A percentile compares a stretch with the other conserved stretches of the same genome.
Evolutionary conservation across 148 eudicot genomes (phyloP).

Genomic region (Pharnaceum exiguum): DNA sequence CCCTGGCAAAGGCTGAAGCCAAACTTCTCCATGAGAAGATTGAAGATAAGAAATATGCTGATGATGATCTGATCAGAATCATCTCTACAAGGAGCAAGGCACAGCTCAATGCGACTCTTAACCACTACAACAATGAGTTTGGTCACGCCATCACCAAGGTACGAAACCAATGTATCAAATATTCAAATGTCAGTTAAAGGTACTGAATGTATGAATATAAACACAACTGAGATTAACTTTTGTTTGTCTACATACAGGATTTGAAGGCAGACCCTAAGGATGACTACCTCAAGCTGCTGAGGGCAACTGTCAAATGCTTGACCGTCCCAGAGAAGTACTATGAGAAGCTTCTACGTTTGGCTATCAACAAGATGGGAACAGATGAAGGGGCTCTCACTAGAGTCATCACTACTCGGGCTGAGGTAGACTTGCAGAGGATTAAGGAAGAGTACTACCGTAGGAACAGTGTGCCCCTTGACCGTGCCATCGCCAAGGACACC

Average conservation of each 20-base stretch:
- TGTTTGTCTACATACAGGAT: constrained; percentile 36
- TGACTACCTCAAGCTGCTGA: constrained; percentile 57
- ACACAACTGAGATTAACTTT: background rate
- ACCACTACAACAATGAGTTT: constrained; percentile 65
- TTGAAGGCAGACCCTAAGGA: constrained; percentile 64
- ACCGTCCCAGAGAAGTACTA: constrained; percentile 75
- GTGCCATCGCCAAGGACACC: constrained; percentile 69
- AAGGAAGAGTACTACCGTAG: constrained; percentile 77
- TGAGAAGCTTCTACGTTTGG: constrained; percentile 72
- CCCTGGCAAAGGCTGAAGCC: constrained; percentile 76
- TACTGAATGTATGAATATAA: background rate
- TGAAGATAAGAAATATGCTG: constrained; percentile 58
- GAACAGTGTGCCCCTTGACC: constrained; percentile 64
- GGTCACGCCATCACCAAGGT: constrained; percentile 87
- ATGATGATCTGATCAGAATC: constrained; percentile 82
- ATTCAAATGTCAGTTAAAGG: background rate
- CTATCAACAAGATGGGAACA: constrained; percentile 70
- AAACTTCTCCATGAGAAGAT: constrained; percentile 74
- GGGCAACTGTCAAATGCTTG: constrained; percentile 75
- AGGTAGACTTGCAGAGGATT: constrained; percentile 66
- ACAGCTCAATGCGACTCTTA: constrained; percentile 79
- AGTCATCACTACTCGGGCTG: constrained; percentile 75
- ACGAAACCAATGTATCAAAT: background rate
- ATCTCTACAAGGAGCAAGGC: constrained; percentile 81
- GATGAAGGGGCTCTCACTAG: constrained; percentile 89